A percentile compares a stretch with the other conserved stretches of the same genome.
Evolutionary conservation across 805 yeast species (phyloP).

Genomic region (Cyberlindnera subsufficiens): DNA sequence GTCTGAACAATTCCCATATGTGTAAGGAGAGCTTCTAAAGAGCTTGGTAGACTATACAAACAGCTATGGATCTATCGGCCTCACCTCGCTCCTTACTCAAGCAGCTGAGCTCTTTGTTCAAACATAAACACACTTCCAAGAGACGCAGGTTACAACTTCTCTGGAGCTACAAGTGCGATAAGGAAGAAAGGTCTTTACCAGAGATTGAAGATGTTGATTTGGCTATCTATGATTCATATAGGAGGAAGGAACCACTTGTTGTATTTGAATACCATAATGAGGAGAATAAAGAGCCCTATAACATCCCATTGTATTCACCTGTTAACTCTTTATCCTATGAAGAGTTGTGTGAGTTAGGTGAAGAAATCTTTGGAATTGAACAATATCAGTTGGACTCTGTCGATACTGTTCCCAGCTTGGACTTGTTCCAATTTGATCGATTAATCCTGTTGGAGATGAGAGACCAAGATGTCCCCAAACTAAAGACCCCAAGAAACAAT

Average conservation of each 20-base stretch:
- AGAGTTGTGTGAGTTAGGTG: constrained; percentile 1
- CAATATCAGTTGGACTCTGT: constrained; percentile 1
- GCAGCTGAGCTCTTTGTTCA: too few species aligned
- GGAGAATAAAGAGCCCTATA: background rate
- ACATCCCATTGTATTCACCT: constrained; percentile 1
- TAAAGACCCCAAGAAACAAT: too few species aligned
- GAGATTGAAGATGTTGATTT: background rate
- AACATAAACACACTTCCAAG: too few species aligned
- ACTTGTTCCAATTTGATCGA: constrained; percentile 4
- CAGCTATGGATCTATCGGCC: too few species aligned
- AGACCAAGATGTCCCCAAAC: background rate
- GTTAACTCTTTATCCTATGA: constrained; percentile 5
- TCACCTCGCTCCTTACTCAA: too few species aligned
- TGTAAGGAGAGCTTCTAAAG: too few species aligned
- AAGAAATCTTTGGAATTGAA: constrained; percentile 1
- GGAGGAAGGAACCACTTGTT: background rate
- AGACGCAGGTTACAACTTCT: too few species aligned
- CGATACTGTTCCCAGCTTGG: background rate
- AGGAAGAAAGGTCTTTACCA: background rate
- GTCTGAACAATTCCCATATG: too few species aligned
- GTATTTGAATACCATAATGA: background rate
- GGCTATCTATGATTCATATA: background rate
- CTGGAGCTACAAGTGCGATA: background rate
- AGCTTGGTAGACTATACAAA: too few species aligned
- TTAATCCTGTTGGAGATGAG: background rate